Evolutionary conservation across 495 filamentous ascomycete genomes (phyloP).

Genomic region (Articulospora tetracladia): DNA sequence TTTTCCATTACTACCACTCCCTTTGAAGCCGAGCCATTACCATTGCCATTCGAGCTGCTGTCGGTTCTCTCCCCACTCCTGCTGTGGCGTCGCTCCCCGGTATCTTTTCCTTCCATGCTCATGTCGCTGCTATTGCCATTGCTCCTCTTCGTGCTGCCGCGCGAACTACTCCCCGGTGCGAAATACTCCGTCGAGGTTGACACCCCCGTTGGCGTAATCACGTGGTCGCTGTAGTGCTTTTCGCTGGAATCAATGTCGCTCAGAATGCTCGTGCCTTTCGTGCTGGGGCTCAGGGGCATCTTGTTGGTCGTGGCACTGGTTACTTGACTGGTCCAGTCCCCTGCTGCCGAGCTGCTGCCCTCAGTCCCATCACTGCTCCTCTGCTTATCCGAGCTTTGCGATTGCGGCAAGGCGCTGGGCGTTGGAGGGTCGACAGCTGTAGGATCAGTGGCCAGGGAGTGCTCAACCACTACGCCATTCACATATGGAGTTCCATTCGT

Average conservation of each 20-base stretch:
- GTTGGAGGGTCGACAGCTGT: conserved; percentile 10
- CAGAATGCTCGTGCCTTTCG: conserved; percentile 53
- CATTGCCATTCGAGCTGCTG: not conserved
- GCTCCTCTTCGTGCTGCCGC: not conserved
- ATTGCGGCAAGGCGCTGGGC: conserved; percentile 24
- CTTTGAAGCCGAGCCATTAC: not conserved
- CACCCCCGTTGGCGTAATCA: not conserved
- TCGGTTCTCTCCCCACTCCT: not conserved
- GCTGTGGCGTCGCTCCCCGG: not conserved
- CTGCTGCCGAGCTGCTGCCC: conserved; percentile 38
- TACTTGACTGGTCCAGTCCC: conserved; percentile 49
- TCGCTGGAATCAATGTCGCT: conserved; percentile 29
- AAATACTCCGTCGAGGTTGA: not conserved
- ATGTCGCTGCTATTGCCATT: not conserved
- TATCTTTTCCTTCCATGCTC: not conserved
- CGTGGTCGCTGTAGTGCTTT: conserved; percentile 7
- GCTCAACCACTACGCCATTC: conserved; percentile 10
- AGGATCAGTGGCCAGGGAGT: conserved; percentile 19
- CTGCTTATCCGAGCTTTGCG: conserved; percentile 30
- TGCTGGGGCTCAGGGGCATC: conserved; percentile 55
- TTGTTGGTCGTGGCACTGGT: conserved; percentile 52
- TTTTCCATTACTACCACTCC: conserved; percentile 17
- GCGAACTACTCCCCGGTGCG: not conserved
- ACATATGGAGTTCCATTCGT: conserved; percentile 5
- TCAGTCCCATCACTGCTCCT: conserved; percentile 50